phyloP scores from a whole-genome alignment of 768 basidiomycete genomes.

The Cantharellus cinnabarinus region DNA sequence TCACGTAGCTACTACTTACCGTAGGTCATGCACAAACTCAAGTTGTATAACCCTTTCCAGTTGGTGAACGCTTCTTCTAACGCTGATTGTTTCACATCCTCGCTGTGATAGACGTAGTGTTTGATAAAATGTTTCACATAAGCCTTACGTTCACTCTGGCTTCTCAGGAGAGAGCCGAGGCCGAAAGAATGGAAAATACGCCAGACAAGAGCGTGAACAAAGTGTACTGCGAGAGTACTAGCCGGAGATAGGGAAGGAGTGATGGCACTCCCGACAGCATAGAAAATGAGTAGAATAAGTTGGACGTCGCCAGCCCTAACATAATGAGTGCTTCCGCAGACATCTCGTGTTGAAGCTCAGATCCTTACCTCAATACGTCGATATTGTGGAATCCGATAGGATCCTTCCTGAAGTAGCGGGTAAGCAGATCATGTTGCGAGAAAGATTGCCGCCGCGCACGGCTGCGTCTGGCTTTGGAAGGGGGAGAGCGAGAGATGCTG shows the following conservation, averaged over 20 bases:
- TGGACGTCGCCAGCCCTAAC: conserved; percentile 14
- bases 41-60: conserved; percentile 86
- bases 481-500: no score
- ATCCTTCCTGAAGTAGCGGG: conserved; percentile 81
- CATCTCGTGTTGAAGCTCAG: no score
- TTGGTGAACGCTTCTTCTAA: conserved; percentile 87
- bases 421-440: conserved; percentile 76
- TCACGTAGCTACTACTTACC: conserved; percentile 25
- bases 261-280: conserved; percentile 34
- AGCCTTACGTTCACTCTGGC: conserved; percentile 73
- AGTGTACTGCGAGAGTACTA: conserved; percentile 44
- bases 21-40: conserved; percentile 89
- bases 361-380: conserved; percentile 49
- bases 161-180: conserved; percentile 62
- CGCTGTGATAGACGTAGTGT: conserved; percentile 65
- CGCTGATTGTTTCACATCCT: conserved; percentile 51
- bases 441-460: background rate
- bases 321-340: conserved; percentile 17
- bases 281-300: conserved; percentile 52
- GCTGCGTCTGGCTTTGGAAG: no score
- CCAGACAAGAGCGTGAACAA: conserved; percentile 70
- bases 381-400: conserved; percentile 59
- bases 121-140: conserved; percentile 86
- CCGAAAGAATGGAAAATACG: conserved; percentile 74
- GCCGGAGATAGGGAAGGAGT: conserved; percentile 34